Evolutionary conservation across 2,329 filamentous ascomycete genomes (phyloP), one percentile per base, ranked within the genome.

Genomic region (Exophiala sideris): DNA sequence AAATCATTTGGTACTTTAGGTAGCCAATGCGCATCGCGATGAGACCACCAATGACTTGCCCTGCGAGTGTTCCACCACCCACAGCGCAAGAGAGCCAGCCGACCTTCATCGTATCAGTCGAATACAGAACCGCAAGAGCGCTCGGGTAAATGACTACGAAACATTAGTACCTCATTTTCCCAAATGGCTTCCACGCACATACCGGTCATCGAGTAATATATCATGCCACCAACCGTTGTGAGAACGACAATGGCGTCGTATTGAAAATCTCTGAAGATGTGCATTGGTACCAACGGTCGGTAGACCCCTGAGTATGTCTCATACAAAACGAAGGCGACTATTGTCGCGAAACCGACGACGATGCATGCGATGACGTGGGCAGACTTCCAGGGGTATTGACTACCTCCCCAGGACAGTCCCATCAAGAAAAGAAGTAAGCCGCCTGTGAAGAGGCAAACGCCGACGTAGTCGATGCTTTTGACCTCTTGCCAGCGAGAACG

Each of bases 401-500:
- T 62, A 10, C 74, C 73, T 45, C 74, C 72, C 66, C 67, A 70
- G 40, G 70, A 72, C 4, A 77, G 65, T 11, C 75, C 75, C 46
- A 77, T 59, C 33, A 76, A 62, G 54, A 76, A 71, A 10, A 74
- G 61, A 3, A 76, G 62, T 8, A 70, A 66, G 21, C 75, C 74
- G 12, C 64, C 64, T 9, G 68, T 54, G 58, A 70, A 76, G 1
- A 78, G 65, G 32, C 74, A 61, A 38, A 77, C 70, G 21, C 76
- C 76, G 35, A 74, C 44, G 56, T 67, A 76, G 60, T 79, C 79
- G 7, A 80, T 66, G 54, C 72, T 67, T 60, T 68, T 72, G 39
- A 74, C 56, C 60, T 71, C 68, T 57, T 73, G 64, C 18, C 47
- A 66, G 65, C 40, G 63, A 35, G 16, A 71, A 63, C 47, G 45